Conservation (phyloP, 805 yeast species). For the Saccharomycopsis javanensis region DNA sequence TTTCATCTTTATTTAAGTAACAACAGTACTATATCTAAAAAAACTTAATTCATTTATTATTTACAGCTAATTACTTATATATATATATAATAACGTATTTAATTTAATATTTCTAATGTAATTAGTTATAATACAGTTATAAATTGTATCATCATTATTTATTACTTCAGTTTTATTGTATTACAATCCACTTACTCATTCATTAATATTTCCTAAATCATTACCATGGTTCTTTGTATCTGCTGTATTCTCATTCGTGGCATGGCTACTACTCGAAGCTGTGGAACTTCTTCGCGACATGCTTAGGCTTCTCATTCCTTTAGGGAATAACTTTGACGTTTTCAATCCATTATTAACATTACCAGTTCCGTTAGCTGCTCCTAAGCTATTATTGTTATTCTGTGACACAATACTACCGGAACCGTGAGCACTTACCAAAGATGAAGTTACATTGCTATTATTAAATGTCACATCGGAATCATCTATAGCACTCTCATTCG, state of each 20-base stretch:
- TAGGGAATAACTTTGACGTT: slow-evolving; percentile 17
- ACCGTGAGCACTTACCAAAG: not conserved
- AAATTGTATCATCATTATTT: no score
- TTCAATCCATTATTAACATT: slow-evolving; percentile 3
- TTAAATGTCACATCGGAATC: not conserved
- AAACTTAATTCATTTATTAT: not conserved
- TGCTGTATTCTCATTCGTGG: not conserved
- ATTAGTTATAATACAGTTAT: not conserved
- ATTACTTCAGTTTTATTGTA: not conserved
- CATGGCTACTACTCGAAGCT: not conserved
- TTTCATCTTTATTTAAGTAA: not conserved
- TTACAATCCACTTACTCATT: not conserved
- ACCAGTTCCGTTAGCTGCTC: not conserved
- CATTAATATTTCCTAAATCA: not conserved
- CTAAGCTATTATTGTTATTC: not conserved
- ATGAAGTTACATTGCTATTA: not conserved
- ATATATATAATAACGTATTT: not conserved
- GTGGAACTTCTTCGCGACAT: slow-evolving; percentile 9
- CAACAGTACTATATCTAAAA: not conserved
- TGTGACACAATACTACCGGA: not conserved
- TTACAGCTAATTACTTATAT: not conserved
- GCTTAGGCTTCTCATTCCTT: slow-evolving; percentile 18
- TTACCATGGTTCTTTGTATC: not conserved
- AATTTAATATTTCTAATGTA: no score
- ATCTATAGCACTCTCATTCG: slow-evolving; percentile 1